Conservation (phyloP, 2,329 filamentous ascomycete genomes). For the Penicillium sp. region DNA sequence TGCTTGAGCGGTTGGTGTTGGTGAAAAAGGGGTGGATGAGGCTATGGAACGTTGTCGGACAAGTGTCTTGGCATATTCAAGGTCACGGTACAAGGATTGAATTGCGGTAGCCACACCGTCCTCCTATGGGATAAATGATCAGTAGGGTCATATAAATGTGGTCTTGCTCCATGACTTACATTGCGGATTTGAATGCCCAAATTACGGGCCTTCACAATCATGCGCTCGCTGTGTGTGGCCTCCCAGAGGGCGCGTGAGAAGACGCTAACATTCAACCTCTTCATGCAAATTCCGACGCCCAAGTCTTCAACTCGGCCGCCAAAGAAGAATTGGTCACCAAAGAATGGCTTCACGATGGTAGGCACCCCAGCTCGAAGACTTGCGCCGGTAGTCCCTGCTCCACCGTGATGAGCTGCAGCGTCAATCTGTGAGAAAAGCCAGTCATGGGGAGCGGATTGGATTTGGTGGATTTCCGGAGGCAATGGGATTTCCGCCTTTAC, state of each 20-base stretch:
- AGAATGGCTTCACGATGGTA: conserved; percentile 94
- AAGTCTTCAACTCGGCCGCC: conserved; percentile 85
- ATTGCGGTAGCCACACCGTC: conserved; percentile 87
- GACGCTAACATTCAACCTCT: conserved; percentile 80
- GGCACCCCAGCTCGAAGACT: conserved; percentile 87
- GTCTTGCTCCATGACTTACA: conserved; percentile 51
- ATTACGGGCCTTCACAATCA: conserved; percentile 80
- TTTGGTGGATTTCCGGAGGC: conserved; percentile 78
- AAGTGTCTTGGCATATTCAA: conserved; percentile 85
- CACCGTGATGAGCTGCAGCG: conserved; percentile 90
- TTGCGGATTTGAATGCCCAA: conserved; percentile 84
- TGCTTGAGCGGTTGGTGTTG: conserved; percentile 34
- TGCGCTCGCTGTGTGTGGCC: conserved; percentile 82
- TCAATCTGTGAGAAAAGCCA: conserved; percentile 96
- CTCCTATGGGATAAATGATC: conserved; percentile 56
- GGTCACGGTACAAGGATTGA: conserved; percentile 87
- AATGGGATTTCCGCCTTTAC: conserved; percentile 65
- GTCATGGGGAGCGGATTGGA: conserved; percentile 89
- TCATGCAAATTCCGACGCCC: conserved; percentile 85
- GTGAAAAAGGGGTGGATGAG: conserved; percentile 36
- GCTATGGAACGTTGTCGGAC: conserved; percentile 60
- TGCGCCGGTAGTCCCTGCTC: conserved; percentile 90
- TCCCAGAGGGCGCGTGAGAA: conserved; percentile 89
- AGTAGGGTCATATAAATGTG: conserved; percentile 23
- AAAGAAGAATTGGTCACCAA: conserved; percentile 97